Evolutionary conservation across 2,329 filamentous ascomycete species (phyloP).

Genomic region (Cordyceps tenuipes): DNA sequence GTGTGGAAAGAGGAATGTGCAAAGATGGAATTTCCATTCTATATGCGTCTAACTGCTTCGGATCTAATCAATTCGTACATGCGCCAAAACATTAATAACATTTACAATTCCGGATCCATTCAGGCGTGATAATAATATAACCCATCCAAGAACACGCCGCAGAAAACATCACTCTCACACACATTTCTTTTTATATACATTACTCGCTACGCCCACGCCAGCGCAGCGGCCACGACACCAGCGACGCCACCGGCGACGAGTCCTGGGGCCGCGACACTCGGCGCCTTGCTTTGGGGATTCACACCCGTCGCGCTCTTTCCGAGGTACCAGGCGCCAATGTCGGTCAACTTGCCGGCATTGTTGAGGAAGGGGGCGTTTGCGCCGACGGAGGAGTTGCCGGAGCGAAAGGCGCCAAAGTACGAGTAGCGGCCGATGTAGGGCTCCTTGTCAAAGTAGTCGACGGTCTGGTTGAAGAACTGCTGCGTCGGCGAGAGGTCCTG

Average conservation of each 20-base stretch:
- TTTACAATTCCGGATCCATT: background rate
- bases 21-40: background rate
- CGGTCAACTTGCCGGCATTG: constrained; percentile 58
- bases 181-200: background rate
- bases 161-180: background rate
- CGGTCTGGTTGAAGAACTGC: constrained; percentile 57
- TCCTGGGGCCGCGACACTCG: background rate
- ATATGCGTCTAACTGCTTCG: background rate
- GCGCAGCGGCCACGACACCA: background rate
- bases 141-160: background rate
- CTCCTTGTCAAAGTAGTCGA: constrained; percentile 54
- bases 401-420: constrained; percentile 69
- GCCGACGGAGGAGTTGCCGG: constrained; percentile 62
- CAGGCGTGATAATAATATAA: background rate
- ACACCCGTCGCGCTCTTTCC: constrained; percentile 43
- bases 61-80: background rate
- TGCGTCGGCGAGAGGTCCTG: constrained; percentile 50
- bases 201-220: background rate
- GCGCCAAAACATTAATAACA: background rate
- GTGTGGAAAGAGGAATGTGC: background rate
- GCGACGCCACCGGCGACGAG: background rate
- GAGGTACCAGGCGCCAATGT: constrained; percentile 73
- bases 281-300: constrained; percentile 22
- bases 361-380: constrained; percentile 64
- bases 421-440: constrained; percentile 58